phyloP scores from a whole-genome alignment of 768 basidiomycete species.

The Amanita phalloides region DNA sequence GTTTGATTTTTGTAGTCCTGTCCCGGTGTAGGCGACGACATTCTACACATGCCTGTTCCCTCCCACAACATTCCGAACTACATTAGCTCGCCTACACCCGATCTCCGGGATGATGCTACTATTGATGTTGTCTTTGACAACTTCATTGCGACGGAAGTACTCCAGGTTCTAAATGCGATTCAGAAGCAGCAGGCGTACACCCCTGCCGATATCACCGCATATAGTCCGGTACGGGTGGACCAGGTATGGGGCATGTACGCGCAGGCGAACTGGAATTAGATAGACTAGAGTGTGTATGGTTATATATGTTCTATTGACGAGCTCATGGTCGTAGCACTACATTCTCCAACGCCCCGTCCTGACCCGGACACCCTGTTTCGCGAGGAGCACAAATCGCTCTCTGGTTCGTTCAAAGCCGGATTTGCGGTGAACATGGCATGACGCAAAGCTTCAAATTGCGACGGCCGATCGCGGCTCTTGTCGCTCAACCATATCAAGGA shows the following conservation, averaged over 20 bases:
- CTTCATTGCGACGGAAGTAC: constrained; percentile 47
- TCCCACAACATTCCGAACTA: constrained; percentile 46
- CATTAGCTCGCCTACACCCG: constrained; percentile 44
- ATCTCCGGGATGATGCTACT: constrained; percentile 32
- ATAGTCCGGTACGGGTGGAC: constrained; percentile 41
- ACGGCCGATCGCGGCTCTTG: too few species aligned
- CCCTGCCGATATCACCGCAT: constrained; percentile 37
- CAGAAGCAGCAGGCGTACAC: constrained; percentile 42
- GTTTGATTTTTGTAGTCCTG: constrained; percentile 34
- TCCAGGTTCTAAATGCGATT: constrained; percentile 44
- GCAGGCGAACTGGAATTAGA: constrained; percentile 31
- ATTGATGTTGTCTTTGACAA: constrained; percentile 72
- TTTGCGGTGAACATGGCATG: too few species aligned
- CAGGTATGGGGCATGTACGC: constrained; percentile 50
- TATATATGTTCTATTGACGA: too few species aligned
- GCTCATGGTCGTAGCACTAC: too few species aligned
- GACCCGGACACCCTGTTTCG: too few species aligned
- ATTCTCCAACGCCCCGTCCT: too few species aligned
- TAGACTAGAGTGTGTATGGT: background rate
- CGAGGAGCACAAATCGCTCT: too few species aligned
- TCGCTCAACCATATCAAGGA: too few species aligned
- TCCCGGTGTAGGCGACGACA: constrained; percentile 70
- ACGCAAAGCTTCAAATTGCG: too few species aligned
- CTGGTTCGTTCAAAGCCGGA: too few species aligned
- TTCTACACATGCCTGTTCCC: constrained; percentile 48